Conservation (phyloP, 176 grass and related monocot species). For the Juncus inflexus region DNA sequence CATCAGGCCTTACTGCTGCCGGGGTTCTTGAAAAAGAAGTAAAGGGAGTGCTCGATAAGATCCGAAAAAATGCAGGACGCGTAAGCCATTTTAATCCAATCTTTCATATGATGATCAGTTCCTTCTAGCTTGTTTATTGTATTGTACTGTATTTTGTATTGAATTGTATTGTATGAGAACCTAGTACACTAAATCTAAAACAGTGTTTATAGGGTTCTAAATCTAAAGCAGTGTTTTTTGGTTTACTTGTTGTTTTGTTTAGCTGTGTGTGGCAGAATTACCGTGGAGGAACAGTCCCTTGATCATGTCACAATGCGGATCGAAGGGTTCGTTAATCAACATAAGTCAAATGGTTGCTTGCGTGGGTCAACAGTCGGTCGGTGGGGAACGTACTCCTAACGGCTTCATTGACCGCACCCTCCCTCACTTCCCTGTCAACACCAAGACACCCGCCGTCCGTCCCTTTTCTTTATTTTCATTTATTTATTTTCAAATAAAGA, state of each 20-base stretch:
- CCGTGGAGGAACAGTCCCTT: slow-evolving; percentile 95
- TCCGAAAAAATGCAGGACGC: slow-evolving; percentile 61
- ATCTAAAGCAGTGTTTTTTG: slow-evolving; percentile 1
- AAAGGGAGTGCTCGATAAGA: slow-evolving; percentile 62
- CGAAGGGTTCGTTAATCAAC: slow-evolving; percentile 97
- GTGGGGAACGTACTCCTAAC: slow-evolving; percentile 81
- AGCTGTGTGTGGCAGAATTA: slow-evolving; percentile 78
- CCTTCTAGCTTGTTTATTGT: slow-evolving; percentile 16
- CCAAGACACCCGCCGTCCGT: slow-evolving; percentile 87
- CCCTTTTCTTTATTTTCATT: slow-evolving; percentile 32
- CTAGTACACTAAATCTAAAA: too few species aligned
- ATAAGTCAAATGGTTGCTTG: slow-evolving; percentile 98
- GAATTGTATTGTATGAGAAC: too few species aligned
- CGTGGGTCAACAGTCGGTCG: slow-evolving; percentile 98
- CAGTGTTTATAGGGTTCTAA: too few species aligned
- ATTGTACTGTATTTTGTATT: neutral
- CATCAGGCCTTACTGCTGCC: slow-evolving; percentile 65
- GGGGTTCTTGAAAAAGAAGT: slow-evolving; percentile 66
- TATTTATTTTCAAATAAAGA: slow-evolving; percentile 22
- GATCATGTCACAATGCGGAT: slow-evolving; percentile 98
- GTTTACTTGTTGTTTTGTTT: slow-evolving; percentile 24
- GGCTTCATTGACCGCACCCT: slow-evolving; percentile 92
- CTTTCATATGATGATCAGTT: slow-evolving; percentile 18
- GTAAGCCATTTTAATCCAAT: slow-evolving; percentile 32
- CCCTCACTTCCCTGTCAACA: slow-evolving; percentile 96